A percentile compares a stretch with the other conserved stretches of the same genome.
Conservation (phyloP, 208 protist species). For the Crithidia sp. region DNA sequence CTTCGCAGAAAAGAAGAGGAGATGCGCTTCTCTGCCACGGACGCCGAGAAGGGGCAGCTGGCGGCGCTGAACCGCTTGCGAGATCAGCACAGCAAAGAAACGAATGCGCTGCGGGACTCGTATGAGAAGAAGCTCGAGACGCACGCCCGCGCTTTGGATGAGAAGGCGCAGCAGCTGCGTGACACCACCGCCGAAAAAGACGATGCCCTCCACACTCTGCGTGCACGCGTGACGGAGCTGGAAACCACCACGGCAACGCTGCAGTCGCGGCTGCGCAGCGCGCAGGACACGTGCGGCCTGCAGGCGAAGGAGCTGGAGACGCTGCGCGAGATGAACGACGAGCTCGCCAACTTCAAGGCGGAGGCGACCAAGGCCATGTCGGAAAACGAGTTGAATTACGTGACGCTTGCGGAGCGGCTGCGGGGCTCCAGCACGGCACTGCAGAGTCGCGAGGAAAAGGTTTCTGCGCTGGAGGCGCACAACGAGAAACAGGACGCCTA, state of each 20-base stretch:
- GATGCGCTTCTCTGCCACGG: constrained; percentile 18
- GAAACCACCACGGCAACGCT: constrained; percentile 41
- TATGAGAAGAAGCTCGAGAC: constrained; percentile 37
- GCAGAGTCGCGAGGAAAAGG: constrained; percentile 67
- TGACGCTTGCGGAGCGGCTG: constrained; percentile 74
- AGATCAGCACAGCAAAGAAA: constrained; percentile 30
- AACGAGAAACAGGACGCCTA: constrained; percentile 81
- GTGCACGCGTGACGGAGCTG: constrained; percentile 15
- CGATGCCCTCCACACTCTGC: constrained; percentile 12
- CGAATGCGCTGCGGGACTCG: constrained; percentile 25
- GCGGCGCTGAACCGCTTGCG: constrained; percentile 29
- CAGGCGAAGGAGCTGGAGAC: constrained; percentile 55
- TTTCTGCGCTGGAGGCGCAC: constrained; percentile 64
- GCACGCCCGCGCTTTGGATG: constrained; percentile 15
- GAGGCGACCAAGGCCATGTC: constrained; percentile 66
- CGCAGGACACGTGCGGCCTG: constrained; percentile 42
- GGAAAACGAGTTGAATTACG: constrained; percentile 81
- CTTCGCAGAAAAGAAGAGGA: constrained; percentile 21
- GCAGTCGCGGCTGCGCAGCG: constrained; percentile 45
- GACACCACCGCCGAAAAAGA: constrained; percentile 25
- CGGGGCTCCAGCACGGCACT: constrained; percentile 46
- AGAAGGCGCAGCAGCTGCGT: constrained; percentile 31
- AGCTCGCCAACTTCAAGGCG: constrained; percentile 63
- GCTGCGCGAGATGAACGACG: constrained; percentile 62
- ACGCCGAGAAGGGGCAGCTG: constrained; percentile 37